Evolutionary conservation across 2,329 filamentous ascomycete genomes (phyloP).

Genomic region (Teratosphaeria nubilosa): DNA sequence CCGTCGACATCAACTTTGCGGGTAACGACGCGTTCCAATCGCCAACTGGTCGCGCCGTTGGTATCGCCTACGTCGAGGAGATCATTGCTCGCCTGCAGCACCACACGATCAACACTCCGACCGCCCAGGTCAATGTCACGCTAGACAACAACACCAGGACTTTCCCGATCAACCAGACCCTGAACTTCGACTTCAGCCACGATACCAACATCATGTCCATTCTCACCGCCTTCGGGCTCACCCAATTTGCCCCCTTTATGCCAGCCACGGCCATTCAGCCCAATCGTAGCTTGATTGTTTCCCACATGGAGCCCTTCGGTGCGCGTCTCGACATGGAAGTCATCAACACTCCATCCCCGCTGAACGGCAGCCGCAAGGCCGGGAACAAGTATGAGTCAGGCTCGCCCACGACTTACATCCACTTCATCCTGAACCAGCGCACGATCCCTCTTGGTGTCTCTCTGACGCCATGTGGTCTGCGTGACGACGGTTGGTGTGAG

Average conservation of each 20-base stretch:
- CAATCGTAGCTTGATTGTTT: slow-evolving; percentile 52
- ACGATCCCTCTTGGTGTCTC: slow-evolving; percentile 60
- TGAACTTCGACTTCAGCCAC: slow-evolving; percentile 72
- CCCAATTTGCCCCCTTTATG: slow-evolving; percentile 54
- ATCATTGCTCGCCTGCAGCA: slow-evolving; percentile 58
- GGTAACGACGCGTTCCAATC: slow-evolving; percentile 53
- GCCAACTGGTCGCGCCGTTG: slow-evolving; percentile 59
- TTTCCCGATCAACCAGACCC: slow-evolving; percentile 61
- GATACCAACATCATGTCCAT: slow-evolving; percentile 54
- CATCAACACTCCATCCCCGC: slow-evolving; percentile 55
- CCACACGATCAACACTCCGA: slow-evolving; percentile 40
- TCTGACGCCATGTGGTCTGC: slow-evolving; percentile 53
- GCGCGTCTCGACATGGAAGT: slow-evolving; percentile 65
- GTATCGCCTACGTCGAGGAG: slow-evolving; percentile 64
- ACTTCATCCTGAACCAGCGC: slow-evolving; percentile 59
- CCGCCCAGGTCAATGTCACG: slow-evolving; percentile 50
- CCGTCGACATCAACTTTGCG: slow-evolving; percentile 47
- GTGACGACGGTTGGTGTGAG: slow-evolving; percentile 71
- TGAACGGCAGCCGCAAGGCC: slow-evolving; percentile 43
- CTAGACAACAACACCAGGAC: slow-evolving; percentile 57
- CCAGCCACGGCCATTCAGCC: slow-evolving; percentile 45
- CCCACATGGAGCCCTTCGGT: slow-evolving; percentile 61
- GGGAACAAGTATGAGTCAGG: slow-evolving; percentile 34
- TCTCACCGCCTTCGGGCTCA: slow-evolving; percentile 61
- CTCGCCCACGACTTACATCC: slow-evolving; percentile 55